A percentile compares a stretch with the other conserved stretches of the same genome.
Conservation (phyloP, 768 basidiomycete genomes). For the Naganishia friedmannii region DNA sequence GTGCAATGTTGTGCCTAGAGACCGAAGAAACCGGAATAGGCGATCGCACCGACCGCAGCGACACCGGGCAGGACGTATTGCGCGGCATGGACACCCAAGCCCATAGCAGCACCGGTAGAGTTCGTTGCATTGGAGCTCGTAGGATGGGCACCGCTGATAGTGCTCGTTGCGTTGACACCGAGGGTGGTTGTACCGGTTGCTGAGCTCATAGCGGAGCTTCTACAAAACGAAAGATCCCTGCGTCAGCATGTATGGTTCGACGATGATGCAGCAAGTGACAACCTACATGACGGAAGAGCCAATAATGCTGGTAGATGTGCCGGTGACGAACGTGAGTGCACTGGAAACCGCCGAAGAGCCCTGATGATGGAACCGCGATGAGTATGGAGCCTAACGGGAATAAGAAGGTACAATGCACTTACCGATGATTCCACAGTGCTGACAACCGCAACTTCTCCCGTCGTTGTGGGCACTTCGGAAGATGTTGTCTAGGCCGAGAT, state of each 20-base stretch:
- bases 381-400: too few relatives aligned
- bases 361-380: too few relatives aligned
- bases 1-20: background rate
- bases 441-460: too few relatives aligned
- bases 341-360: too few relatives aligned
- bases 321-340: too few relatives aligned
- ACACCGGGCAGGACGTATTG: conserved; percentile 10
- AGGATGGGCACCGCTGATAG: background rate
- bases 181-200: background rate
- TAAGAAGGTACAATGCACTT: background rate
- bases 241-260: too few relatives aligned
- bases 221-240: background rate
- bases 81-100: background rate
- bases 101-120: background rate
- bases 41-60: conserved; percentile 7
- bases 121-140: background rate
- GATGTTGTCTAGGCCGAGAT: too few relatives aligned
- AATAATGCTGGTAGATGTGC: background rate
- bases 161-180: conserved; percentile 5
- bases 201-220: background rate
- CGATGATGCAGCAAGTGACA: too few relatives aligned
- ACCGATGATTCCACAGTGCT: background rate
- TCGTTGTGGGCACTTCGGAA: too few relatives aligned
- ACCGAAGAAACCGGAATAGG: conserved; percentile 9
- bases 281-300: background rate